Evolutionary conservation across 306 rosid genomes (phyloP).

Genomic region (Dryas octopetala): DNA sequence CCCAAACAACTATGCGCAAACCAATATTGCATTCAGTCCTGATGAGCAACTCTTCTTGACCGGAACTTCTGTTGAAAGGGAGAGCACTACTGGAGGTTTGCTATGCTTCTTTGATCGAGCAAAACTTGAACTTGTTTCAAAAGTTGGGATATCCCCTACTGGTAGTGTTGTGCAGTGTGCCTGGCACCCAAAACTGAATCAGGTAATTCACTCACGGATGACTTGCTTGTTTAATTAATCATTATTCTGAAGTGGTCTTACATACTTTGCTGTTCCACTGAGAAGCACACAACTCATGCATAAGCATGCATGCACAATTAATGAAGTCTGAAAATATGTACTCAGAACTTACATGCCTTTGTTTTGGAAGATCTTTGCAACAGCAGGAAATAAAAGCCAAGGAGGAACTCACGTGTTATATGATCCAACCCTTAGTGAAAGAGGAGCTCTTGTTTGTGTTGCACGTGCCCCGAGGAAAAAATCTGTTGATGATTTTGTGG

Average conservation of each 20-base stretch:
- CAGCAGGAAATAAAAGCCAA: constrained; percentile 84
- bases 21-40: constrained; percentile 82
- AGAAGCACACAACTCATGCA: background rate
- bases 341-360: constrained; percentile 11
- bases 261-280: background rate
- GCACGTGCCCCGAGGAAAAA: constrained; percentile 94
- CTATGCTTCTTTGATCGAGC: constrained; percentile 75
- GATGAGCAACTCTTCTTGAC: constrained; percentile 88
- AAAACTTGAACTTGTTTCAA: constrained; percentile 84
- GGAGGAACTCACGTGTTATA: constrained; percentile 88
- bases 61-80: constrained; percentile 89
- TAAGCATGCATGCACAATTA: background rate
- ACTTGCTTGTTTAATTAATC: constrained; percentile 5
- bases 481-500: constrained; percentile 84
- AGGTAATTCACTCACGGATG: constrained; percentile 46
- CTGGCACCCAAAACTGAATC: constrained; percentile 96
- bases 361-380: constrained; percentile 67
- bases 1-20: constrained; percentile 88
- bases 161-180: constrained; percentile 84
- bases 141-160: constrained; percentile 83
- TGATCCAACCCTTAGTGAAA: constrained; percentile 85
- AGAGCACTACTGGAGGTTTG: constrained; percentile 78
- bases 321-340: background rate
- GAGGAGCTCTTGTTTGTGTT: constrained; percentile 97
- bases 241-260: constrained; percentile 10